Evolutionary conservation across 208 protist genomes (phyloP), one percentile per base, ranked within the genome.

Genomic region (Perkinsela sp.): DNA sequence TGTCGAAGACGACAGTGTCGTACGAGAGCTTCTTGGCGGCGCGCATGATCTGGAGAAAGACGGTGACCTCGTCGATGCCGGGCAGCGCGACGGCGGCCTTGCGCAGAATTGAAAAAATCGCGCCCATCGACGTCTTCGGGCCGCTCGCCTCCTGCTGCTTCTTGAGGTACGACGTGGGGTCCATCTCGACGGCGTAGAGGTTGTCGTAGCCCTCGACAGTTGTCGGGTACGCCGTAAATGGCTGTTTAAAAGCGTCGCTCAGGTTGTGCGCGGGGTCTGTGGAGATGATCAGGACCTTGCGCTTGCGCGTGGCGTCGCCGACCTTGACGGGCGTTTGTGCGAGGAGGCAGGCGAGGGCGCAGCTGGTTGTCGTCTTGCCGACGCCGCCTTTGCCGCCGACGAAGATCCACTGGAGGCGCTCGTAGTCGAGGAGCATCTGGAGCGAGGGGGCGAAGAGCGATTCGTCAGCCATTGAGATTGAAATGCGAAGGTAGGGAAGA

Each of bases 201-300:
- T 67, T 73, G 1, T 67, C 74, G 40, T 80, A 69, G 1, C 89
- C 92, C 40, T 93, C 81, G 1, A 97, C 85, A 0, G 79, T 69
- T 0, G 78, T 87, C 30, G 93, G 94, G 30, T 79, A 73, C 31
- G 76, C 80, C 30, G 76, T 75, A 66, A 98, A 91, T 70, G 95
- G 83, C 75, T 98, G 94, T 57, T 80, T 75, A 72, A 98, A 98
- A 31, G 95, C 95, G 78, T 99, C 96, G 66, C 81, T 92, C 13
- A 98, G 74, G 75, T 97, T 98, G 80, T 98, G 96, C 15, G 96
- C 96, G 48, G 96, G 96, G 78, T 99, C 96, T 0, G 96, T 98
- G 1, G 94, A 98, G 31, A 98, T 90, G 13, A 99, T 72, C 15
- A 99, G 77, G 16, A 98, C 93, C 13, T 67, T 80, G 32, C 87